Evolutionary conservation across 257 asterid genomes (phyloP), one percentile per base, ranked within the genome.

Genomic region (Mitragyna speciosa): DNA sequence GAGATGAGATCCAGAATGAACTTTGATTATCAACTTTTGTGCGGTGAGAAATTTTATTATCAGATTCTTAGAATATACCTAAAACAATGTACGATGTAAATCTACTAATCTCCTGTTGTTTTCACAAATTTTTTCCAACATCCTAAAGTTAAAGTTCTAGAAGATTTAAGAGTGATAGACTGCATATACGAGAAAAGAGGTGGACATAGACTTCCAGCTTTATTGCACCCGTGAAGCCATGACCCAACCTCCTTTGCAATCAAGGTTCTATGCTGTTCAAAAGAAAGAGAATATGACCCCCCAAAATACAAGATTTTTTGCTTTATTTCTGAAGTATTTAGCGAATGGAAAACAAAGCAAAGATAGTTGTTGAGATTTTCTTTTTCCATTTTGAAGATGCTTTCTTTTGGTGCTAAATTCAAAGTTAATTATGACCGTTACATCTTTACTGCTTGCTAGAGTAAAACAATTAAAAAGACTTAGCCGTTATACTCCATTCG

Each of bases 1-100:
- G 83, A n/a, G n/a, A n/a, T n/a, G n/a, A n/a, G n/a, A 86, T 15
- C 31, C 79, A 36, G 88, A 86, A 48, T 41, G 70, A 73, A 7
- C 33, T 22, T 30, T 59, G 54, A 19, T 20, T 36, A 73, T 28
- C 58, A 41, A 58, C 26, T 63, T 63, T 26, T 10, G 2, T 4
- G 68, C 6, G 36, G 68, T 63, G 26, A 63, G 68, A 63, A 12
- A 61, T 61, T 26, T 36, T n/a, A n/a, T n/a, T n/a, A n/a, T n/a
- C n/a, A n/a, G n/a, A n/a, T n/a, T n/a, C n/a, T n/a, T n/a, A n/a
- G n/a, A n/a, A n/a, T n/a, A n/a, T n/a, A n/a, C n/a, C n/a, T n/a
- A n/a, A n/a, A n/a, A n/a, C n/a, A n/a, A n/a, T n/a, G 8, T 15
- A 39, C 54, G 28, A 11, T 69, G 67, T 20, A 78, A 70, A 30